Percentiles rank a stretch among this genome's conserved stretches.
Evolutionary conservation across 1,284 basidiomycete species (phyloP).

Genomic region (Cryptococcus maquisensis): DNA sequence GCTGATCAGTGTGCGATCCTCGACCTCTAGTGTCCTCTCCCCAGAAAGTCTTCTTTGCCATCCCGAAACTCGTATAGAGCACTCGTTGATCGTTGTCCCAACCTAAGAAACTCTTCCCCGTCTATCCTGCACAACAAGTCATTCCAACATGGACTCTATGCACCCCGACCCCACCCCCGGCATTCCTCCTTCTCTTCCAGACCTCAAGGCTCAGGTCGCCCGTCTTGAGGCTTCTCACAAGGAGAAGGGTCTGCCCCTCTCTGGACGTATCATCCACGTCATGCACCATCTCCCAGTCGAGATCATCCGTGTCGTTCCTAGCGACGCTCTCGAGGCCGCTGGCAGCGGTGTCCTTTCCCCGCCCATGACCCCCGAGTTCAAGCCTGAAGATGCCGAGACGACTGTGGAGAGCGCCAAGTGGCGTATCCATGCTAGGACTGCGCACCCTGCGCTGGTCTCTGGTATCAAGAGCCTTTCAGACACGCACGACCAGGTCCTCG

Average conservation of each 20-base stretch:
- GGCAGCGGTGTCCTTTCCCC: conserved; percentile 28
- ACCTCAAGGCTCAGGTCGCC: conserved; percentile 49
- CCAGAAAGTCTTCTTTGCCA: too few relatives aligned
- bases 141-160: conserved; percentile 43
- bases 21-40: background rate
- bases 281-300: conserved; percentile 53
- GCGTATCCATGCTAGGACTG: conserved; percentile 75
- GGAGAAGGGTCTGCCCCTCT: conserved; percentile 64
- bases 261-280: conserved; percentile 81
- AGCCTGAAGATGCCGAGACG: conserved; percentile 38
- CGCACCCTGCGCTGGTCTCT: conserved; percentile 91
- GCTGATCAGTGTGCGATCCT: background rate
- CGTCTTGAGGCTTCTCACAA: conserved; percentile 66
- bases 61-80: background rate
- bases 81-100: background rate
- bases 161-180: conserved; percentile 46
- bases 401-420: conserved; percentile 54
- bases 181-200: conserved; percentile 39
- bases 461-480: conserved; percentile 80
- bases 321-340: conserved; percentile 20
- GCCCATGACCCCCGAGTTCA: conserved; percentile 47
- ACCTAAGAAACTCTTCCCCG: background rate
- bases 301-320: conserved; percentile 38
- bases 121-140: background rate
- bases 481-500: conserved; percentile 82